Conservation (phyloP, 2,329 filamentous ascomycete genomes). For the Ceratocystis ficicola region DNA sequence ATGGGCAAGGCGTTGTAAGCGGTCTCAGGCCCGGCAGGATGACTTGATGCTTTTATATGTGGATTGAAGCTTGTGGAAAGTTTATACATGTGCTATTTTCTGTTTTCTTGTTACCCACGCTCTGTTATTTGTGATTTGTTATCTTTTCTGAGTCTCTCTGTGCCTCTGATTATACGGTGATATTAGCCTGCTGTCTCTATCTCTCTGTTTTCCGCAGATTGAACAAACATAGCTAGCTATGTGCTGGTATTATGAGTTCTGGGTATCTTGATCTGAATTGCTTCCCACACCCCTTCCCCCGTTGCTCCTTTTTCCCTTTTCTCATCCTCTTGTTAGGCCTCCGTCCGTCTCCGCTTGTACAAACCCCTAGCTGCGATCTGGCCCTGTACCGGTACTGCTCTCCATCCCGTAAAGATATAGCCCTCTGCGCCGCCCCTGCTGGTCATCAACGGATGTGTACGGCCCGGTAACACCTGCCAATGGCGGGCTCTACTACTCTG, state of each 20-base stretch:
- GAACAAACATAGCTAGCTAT: background rate
- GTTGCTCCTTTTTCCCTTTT: background rate
- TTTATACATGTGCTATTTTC: constrained; percentile 1
- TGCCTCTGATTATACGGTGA: background rate
- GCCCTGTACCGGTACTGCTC: constrained; percentile 67
- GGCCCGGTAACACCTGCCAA: constrained; percentile 84
- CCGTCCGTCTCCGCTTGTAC: constrained; percentile 56
- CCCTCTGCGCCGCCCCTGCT: constrained; percentile 77
- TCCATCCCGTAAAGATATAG: constrained; percentile 74
- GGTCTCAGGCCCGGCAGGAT: background rate
- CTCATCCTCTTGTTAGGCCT: constrained; percentile 25
- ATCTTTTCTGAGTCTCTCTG: background rate
- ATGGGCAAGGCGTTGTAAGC: constrained; percentile 82
- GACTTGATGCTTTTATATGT: background rate
- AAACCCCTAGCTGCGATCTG: constrained; percentile 73
- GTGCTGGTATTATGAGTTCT: constrained; percentile 8
- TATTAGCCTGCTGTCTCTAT: background rate
- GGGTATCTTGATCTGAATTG: constrained; percentile 2
- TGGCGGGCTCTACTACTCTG: constrained; percentile 67
- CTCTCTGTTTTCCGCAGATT: background rate
- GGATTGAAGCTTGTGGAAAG: background rate
- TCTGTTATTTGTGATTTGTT: background rate
- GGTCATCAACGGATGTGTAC: constrained; percentile 93
- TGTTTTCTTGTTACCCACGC: background rate
- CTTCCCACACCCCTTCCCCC: background rate